Evolutionary conservation across 805 yeast genomes (phyloP), one percentile per base, ranked within the genome.

Genomic region (Candida golubevii): DNA sequence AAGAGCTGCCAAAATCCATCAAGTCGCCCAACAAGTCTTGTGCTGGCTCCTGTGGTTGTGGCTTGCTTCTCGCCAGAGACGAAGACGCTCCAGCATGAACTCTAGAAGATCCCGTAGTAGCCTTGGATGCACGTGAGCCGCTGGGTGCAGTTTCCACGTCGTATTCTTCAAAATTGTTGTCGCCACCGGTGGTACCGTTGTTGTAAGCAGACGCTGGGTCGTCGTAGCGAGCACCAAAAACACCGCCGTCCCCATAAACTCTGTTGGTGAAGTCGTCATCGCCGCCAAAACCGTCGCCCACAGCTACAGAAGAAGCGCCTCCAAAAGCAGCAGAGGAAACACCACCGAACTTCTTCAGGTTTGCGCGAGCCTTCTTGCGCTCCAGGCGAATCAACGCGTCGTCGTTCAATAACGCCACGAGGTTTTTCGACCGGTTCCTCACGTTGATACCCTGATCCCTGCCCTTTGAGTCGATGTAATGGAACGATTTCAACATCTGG

Each of bases 381-480:
- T 90, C 98, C 33, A 80, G 69, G 50, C 98, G 79, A 41, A 91
- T 82, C 62, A 72, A 69, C 7, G 74, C 73, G 57, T 88, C 96
- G 63, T 88, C 95, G 55, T 80, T 80, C 53, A 93, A 73, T 53
- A 93, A 72, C 12, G 73, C 74, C 26, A 82, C 71, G 49, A 93
- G 72, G 50, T 81, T 83, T 63, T 88, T 86, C 28, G 97, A 84
- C 55, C 96, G 80, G 67, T 88, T 90, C 59, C 99, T 80, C 45
- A 93, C 96, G 61, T 91, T 90, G 54, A 89, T 81, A 42, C 99
- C 99, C 67, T 90, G 97, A 65, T 93, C 99, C 53, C 89, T 80
- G 29, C 97, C 97, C 62, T 88, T 86, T 14, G 89, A 79, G 65
- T 93, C 98, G 38, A 88, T 84, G 69, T 88, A 93, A 65, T 90